Conservation (phyloP, 1,284 basidiomycete species). For the Tilletia caries region DNA sequence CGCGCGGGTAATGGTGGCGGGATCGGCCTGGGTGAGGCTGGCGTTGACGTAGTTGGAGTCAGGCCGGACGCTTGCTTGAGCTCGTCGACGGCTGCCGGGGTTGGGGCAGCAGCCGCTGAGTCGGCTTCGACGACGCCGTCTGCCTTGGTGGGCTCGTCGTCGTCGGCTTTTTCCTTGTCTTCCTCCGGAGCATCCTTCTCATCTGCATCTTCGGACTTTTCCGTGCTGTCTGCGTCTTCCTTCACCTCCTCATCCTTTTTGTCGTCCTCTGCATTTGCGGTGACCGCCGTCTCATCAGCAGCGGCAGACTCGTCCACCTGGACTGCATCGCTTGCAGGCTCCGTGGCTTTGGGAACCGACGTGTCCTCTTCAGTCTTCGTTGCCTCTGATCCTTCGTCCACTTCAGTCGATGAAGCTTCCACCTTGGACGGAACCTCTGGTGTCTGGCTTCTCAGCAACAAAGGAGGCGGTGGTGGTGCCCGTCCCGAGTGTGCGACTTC, state of each 20-base stretch:
- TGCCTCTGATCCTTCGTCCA: constrained; percentile 6
- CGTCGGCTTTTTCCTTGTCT: background rate
- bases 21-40: background rate
- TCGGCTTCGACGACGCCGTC: background rate
- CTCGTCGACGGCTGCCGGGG: background rate
- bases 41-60: background rate
- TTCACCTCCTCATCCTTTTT: background rate
- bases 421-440: background rate
- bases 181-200: background rate
- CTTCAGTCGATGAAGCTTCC: background rate
- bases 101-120: background rate
- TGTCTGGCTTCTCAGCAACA: background rate
- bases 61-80: background rate
- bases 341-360: constrained; percentile 27
- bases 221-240: constrained; percentile 5
- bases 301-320: constrained; percentile 13
- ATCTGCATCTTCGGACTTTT: background rate
- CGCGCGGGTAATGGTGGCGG: constrained; percentile 19
- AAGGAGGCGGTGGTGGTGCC: background rate
- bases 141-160: background rate
- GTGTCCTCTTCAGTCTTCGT: constrained; percentile 18
- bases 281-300: background rate
- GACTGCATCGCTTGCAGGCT: constrained; percentile 17
- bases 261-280: background rate
- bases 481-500: too few species aligned